Conservation (phyloP, 2,329 filamentous ascomycete species). For the Sporothrix sp. region DNA sequence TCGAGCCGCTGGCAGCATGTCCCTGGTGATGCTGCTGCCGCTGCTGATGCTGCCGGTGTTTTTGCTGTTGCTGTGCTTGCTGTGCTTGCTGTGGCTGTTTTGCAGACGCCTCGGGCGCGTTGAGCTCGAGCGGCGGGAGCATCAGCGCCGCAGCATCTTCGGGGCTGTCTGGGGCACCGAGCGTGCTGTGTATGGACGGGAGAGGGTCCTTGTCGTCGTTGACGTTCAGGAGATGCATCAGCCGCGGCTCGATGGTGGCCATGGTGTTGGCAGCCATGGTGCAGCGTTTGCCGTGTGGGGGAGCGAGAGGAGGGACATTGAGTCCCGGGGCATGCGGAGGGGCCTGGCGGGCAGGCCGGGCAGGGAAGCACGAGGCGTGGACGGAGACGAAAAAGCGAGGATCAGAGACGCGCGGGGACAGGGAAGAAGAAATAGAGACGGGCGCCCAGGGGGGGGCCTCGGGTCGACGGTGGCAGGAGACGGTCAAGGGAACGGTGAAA, state of each 20-base stretch:
- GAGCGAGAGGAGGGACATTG: slow-evolving; percentile 27
- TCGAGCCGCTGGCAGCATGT: background rate
- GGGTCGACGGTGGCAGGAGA: background rate
- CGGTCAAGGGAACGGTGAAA: slow-evolving; percentile 7
- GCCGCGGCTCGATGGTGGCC: slow-evolving; percentile 57
- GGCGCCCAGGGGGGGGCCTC: background rate
- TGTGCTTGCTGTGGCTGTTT: slow-evolving; percentile 1
- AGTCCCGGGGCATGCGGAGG: slow-evolving; percentile 11
- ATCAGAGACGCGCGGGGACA: background rate
- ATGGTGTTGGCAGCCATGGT: slow-evolving; percentile 53
- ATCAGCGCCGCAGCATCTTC: slow-evolving; percentile 24
- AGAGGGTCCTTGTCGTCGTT: slow-evolving; percentile 30
- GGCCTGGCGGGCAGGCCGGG: slow-evolving; percentile 7
- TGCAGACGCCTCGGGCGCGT: slow-evolving; percentile 30
- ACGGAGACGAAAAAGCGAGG: background rate
- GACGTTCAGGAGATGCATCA: slow-evolving; percentile 54
- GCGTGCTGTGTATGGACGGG: slow-evolving; percentile 30
- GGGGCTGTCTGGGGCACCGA: slow-evolving; percentile 25
- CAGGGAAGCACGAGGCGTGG: slow-evolving; percentile 10
- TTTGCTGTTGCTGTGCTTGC: background rate
- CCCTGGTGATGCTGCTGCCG: background rate
- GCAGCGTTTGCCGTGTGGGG: slow-evolving; percentile 25
- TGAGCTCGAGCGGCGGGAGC: slow-evolving; percentile 44
- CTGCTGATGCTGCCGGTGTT: background rate
- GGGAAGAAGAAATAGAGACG: background rate